Base-by-base conservation (phyloP, 2,329 filamentous ascomycete genomes). In the Pseudofabraea citricarpa region DNA sequence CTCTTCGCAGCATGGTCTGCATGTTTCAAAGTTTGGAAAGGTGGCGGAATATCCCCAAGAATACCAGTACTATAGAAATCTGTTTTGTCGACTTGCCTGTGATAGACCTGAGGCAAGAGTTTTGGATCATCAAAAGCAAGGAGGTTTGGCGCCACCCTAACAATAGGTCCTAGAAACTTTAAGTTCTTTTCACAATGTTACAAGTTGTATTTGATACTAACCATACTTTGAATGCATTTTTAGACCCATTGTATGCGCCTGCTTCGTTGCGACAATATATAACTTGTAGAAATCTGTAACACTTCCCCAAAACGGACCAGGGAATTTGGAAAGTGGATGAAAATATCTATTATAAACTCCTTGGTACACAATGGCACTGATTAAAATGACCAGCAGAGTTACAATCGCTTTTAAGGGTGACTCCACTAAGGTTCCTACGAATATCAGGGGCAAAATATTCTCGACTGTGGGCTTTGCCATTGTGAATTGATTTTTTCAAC, bases 251-350 rank as follows among this genome's bases (percentile, higher is more conserved):
- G n/a, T 8, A 27, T 27, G 24, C 8, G 8, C n/a, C 24, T n/a
- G 8, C 24, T 27, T 27, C 24, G 24, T 27, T 8, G 24, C 24
- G 8, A n/a, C n/a, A 27, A 8, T 8, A 8, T n/a, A 27, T 27
- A 27, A n/a, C 24, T 27, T 27, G n/a, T 27, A n/a, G n/a, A 27
- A 27, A 27, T 27, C 24, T 27, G 24, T 27, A n/a, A 27, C 8
- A 8, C 24, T 27, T 27, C 24, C 24, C 24, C 24, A 27, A n/a
- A 27, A 38, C n/a, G 41, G 41, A 8, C 41, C 41, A 40, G 41
- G 41, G n/a, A 29, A 40, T 10, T 44, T 40, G 13, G 41, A 33
- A 18, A 44, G 19, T 6, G 41, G 41, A 40, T 44, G 41, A 8
- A 44, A 27, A 40, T 31, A 39, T 12, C 40, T 10, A 23, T 31